Base-by-base conservation (phyloP, 1,284 basidiomycete genomes). In the Marasmius tenuissimus region DNA sequence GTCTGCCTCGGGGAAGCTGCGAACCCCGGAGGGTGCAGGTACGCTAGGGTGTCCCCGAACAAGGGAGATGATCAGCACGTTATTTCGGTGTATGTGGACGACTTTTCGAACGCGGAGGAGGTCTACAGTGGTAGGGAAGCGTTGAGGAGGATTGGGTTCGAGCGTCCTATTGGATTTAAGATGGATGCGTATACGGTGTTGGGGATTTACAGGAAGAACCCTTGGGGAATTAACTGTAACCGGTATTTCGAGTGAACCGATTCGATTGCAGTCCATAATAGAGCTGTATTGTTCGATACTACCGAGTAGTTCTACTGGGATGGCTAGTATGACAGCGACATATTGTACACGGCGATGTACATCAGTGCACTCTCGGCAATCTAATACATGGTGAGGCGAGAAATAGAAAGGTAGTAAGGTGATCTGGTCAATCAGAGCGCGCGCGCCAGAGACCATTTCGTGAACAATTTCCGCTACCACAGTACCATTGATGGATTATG, bases 401-500 rank as follows among this genome's bases (percentile, higher is more conserved):
- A 27, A 4, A 27, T 27, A 2, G 27, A 27, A 27, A 27, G 27
- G 27, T 27, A 42, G n/a, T 42, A 12, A n/a, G 40, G n/a, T 42
- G 12, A n/a, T n/a, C n/a, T 42, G 2, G 34, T 52, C 50, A n/a
- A 27, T 22, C 27, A 52, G 14, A 10, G 22, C 22, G 9, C 10
- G 20, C 12, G 27, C 50, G 4, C 3, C 5, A 22, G 50, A 34
- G n/a, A 87, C 72, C 51, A 83, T 81, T 55, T 85, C 83, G 65
- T 89, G 86, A 52, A 90, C 84, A 22, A 89, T 73, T 61, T 78
- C 72, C 5, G 81, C 83, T 11, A 90, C 73, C 1, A 73, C 74
- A 8, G 81, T 80, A 0, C 85, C 85, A 64, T 87, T 75, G 0
- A 89, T 88, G 0, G 90, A 90, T 0, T 0, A 89, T 88, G 0